Conservation (phyloP, 495 filamentous ascomycete species). For the Penicillium paradoxum region DNA sequence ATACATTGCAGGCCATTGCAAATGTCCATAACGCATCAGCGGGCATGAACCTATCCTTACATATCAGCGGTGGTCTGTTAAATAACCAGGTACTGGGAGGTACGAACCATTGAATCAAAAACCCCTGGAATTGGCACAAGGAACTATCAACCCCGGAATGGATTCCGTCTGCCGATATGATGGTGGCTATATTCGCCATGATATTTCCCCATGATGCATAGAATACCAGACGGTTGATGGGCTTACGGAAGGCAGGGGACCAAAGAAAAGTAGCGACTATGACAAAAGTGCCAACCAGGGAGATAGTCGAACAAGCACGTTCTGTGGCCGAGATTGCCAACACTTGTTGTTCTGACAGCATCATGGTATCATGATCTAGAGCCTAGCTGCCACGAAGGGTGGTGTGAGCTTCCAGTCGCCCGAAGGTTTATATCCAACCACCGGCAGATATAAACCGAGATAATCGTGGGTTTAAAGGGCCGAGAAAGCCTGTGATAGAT, state of each 20-base stretch:
- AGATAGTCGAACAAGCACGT: slow-evolving; percentile 63
- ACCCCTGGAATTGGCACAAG: slow-evolving; percentile 72
- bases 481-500: background rate
- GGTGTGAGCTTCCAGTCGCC: background rate
- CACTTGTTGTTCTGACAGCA: slow-evolving; percentile 19
- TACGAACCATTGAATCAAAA: slow-evolving; percentile 66
- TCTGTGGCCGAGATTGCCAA: slow-evolving; percentile 57
- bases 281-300: slow-evolving; percentile 65
- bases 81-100: background rate
- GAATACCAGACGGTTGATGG: slow-evolving; percentile 86
- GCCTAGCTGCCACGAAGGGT: background rate
- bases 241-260: slow-evolving; percentile 53
- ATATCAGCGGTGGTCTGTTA: background rate
- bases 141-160: slow-evolving; percentile 36
- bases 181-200: slow-evolving; percentile 70
- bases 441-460: background rate
- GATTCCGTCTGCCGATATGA: slow-evolving; percentile 62
- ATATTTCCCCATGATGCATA: slow-evolving; percentile 83
- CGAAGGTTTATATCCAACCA: background rate
- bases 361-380: slow-evolving; percentile 18
- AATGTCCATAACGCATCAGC: slow-evolving; percentile 78
- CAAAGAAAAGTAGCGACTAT: slow-evolving; percentile 67
- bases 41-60: slow-evolving; percentile 56
- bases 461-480: background rate
- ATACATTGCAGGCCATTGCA: slow-evolving; percentile 86